Base-by-base conservation (phyloP, 2,329 filamentous ascomycete species). In the Penicillium sclerotiorum region DNA sequence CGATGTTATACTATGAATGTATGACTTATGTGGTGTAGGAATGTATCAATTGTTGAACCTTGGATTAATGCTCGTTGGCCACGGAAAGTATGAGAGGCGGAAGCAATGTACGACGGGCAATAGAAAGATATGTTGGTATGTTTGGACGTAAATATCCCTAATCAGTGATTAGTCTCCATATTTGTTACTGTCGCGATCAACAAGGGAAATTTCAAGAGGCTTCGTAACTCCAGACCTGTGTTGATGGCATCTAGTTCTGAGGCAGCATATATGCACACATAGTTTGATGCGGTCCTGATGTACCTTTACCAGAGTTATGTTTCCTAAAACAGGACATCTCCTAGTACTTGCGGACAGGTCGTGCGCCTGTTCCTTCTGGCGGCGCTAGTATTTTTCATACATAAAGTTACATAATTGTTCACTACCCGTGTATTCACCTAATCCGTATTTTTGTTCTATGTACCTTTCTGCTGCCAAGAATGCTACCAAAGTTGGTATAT, bases 401-500 rank as follows among this genome's bases (percentile, higher is more conserved):
- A 28, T 9, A 38, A 41, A 25, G 33, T 47, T 50, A 50, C 44
- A 33, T 33, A 8, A 23, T 37, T 47, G 27, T 47, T 50, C 44
- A 9, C 22, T 47, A 45, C 11, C 35, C 13, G 47, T 37, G 43
- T 53, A 53, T 45, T 53, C 1, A 39, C 51, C 9, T 45, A 45
- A 35, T 50, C 44, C 9, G 38, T 48, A 33, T 2, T 48, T 22
- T 50, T 47, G 20, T 42, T 42, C 44, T 27, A 23, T 50, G 40
- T 53, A 53, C 44, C 51, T 45, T 48, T 53, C 27, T 45, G n/a
- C 32, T 45, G 39, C 44, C 40, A 50, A 45, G 44, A 42, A 22
- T 47, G 32, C 36, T 39, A 50, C 47, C 40, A 42, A 47, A 53
- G 38, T 45, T 50, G 22, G 21, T 42, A 45, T 45, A n/a, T 27